Evolutionary conservation across 2,329 filamentous ascomycete genomes (phyloP).

Genomic region (Fonsecaea erecta): DNA sequence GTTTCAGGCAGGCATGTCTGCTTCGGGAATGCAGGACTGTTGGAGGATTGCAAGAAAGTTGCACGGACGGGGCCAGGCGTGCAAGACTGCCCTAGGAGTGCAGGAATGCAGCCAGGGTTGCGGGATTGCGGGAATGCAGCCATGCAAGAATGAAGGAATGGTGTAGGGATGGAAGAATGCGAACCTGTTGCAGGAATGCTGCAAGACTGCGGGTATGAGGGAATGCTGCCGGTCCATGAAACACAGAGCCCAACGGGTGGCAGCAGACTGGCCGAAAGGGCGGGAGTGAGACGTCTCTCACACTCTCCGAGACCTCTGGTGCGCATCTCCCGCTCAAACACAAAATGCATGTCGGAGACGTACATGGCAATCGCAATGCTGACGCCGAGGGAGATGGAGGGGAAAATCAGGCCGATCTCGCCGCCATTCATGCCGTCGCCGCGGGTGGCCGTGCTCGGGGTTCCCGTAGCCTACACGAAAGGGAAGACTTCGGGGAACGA

Average conservation of each 20-base stretch:
- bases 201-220: too few relatives aligned
- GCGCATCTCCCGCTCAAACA: conserved; percentile 56
- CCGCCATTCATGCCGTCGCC: conserved; percentile 65
- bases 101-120: too few relatives aligned
- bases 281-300: conserved; percentile 58
- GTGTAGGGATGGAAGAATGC: too few relatives aligned
- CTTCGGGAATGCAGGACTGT: too few relatives aligned
- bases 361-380: conserved; percentile 58
- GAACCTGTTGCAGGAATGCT: too few relatives aligned
- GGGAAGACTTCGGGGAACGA: conserved; percentile 70
- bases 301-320: conserved; percentile 51
- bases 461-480: conserved; percentile 60
- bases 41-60: too few relatives aligned
- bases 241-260: conserved; percentile 64
- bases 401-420: conserved; percentile 64
- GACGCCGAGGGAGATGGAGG: conserved; percentile 63
- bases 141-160: too few relatives aligned
- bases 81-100: too few relatives aligned
- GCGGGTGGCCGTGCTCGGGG: conserved; percentile 43
- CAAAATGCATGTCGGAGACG: conserved; percentile 57
- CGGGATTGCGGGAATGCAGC: too few relatives aligned
- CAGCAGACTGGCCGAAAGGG: conserved; percentile 56
- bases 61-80: too few relatives aligned
- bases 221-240: conserved; percentile 39
- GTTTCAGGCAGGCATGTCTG: too few relatives aligned